These are phyloP conservation scores for Zymoseptoria crescenta DNA, from an alignment of 2,329 filamentous ascomycete species.

Conservation along the genomic window DNA sequence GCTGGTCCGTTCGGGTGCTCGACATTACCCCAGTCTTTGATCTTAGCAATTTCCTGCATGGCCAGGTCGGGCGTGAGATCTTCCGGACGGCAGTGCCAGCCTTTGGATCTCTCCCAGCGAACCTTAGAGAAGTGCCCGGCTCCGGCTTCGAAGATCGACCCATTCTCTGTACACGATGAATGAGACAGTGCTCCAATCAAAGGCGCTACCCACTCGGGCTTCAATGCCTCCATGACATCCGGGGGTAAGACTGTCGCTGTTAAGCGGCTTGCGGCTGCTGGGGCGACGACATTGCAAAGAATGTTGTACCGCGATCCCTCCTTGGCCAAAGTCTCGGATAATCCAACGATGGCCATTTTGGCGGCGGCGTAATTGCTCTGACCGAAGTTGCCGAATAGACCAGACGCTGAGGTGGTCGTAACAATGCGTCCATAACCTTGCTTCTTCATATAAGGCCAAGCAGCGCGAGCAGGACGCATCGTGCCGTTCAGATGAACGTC, in stretches of 20 bases:
- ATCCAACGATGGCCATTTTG: conserved; percentile 88
- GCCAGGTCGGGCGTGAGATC: no score
- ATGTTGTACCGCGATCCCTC: conserved; percentile 95
- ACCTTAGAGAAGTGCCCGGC: conserved; percentile 87
- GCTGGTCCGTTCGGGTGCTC: conserved; percentile 72
- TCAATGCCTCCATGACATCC: conserved; percentile 67
- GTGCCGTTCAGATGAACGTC: not conserved
- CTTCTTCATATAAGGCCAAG: conserved; percentile 42
- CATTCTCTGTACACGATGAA: conserved; percentile 71
- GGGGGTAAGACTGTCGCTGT: conserved; percentile 89
- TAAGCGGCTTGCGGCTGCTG: conserved; percentile 89
- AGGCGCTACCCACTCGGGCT: conserved; percentile 88
- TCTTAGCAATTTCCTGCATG: conserved; percentile 41
- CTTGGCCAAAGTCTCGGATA: conserved; percentile 93
- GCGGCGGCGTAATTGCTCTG: conserved; percentile 96
- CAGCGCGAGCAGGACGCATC: not conserved
- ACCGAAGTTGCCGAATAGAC: conserved; percentile 96
- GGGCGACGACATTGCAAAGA: conserved; percentile 87
- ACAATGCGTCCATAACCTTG: conserved; percentile 94
- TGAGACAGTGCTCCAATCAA: conserved; percentile 81
- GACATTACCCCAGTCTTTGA: conserved; percentile 60
- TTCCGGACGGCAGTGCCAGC: conserved; percentile 51
- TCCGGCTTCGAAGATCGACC: conserved; percentile 85
- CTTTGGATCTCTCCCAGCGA: conserved; percentile 84
- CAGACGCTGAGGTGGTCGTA: conserved; percentile 90